Evolutionary conservation across 1,284 basidiomycete genomes (phyloP).

Genomic region (Thecaphora thlaspeos): DNA sequence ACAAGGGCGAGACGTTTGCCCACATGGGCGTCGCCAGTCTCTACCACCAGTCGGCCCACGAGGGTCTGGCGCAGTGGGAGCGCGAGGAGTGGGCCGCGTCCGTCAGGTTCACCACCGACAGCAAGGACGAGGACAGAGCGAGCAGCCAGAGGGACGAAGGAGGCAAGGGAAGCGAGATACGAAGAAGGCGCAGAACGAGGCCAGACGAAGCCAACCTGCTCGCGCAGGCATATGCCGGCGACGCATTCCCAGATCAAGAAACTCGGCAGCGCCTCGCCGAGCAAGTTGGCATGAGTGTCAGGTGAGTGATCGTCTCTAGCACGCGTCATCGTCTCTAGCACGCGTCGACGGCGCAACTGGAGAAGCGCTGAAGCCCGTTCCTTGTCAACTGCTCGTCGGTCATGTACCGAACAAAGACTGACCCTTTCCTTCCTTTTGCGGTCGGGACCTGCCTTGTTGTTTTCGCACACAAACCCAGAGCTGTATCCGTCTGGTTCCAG

Average conservation of each 20-base stretch:
- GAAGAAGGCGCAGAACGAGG: constrained; percentile 41
- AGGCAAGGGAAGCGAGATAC: constrained; percentile 20
- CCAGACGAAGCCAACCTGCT: constrained; percentile 48
- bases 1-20: not conserved
- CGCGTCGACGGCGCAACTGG: no score
- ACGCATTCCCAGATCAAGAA: constrained; percentile 48
- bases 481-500: constrained; percentile 55
- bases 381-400: no score
- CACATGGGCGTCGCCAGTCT: not conserved
- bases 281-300: constrained; percentile 43
- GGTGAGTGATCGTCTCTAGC: constrained; percentile 26
- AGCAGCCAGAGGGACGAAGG: constrained; percentile 3
- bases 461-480: constrained; percentile 13
- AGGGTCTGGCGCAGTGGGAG: not conserved
- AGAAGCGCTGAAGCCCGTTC: no score
- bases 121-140: not conserved
- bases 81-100: not conserved
- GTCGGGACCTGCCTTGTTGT: no score
- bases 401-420: no score
- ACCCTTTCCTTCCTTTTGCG: not conserved
- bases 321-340: no score
- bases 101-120: not conserved
- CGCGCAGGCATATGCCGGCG: constrained; percentile 43
- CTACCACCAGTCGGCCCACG: not conserved
- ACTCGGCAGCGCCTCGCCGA: constrained; percentile 45